These are phyloP conservation scores for Russula lepida DNA, from an alignment of 768 basidiomycete genomes.

Conservation along the genomic window DNA sequence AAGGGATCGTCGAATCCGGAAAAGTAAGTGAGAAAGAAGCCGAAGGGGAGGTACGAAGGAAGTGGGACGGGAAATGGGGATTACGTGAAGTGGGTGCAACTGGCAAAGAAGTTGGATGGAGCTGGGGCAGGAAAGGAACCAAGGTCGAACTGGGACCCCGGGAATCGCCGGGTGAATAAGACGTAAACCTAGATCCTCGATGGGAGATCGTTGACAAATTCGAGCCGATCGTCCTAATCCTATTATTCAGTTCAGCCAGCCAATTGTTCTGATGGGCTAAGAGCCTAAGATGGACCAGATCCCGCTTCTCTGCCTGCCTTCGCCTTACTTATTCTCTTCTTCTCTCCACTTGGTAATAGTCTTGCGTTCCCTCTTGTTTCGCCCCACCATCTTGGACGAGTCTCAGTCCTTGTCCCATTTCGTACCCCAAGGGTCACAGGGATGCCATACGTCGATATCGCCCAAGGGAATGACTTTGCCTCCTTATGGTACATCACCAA, in stretches of 20 bases:
- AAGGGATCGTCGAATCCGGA: neutral
- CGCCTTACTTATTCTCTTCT: neutral
- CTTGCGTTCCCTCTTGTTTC: neutral
- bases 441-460: conserved; percentile 23
- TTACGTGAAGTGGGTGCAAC: conserved; percentile 5
- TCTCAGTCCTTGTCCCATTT: neutral
- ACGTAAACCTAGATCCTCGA: no score
- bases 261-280: no score
- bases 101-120: conserved; percentile 9
- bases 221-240: neutral
- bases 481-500: conserved; percentile 27
- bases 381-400: neutral
- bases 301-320: no score
- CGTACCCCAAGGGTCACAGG: neutral
- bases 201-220: no score
- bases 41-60: neutral
- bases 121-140: neutral
- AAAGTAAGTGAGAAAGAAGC: neutral
- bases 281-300: no score
- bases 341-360: neutral
- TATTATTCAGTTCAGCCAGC: neutral
- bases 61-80: conserved; percentile 17
- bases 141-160: neutral
- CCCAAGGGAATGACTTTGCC: conserved; percentile 20
- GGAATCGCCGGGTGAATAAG: neutral